Conservation (phyloP, 306 rosid genomes). For the Acacia crassicarpa region DNA sequence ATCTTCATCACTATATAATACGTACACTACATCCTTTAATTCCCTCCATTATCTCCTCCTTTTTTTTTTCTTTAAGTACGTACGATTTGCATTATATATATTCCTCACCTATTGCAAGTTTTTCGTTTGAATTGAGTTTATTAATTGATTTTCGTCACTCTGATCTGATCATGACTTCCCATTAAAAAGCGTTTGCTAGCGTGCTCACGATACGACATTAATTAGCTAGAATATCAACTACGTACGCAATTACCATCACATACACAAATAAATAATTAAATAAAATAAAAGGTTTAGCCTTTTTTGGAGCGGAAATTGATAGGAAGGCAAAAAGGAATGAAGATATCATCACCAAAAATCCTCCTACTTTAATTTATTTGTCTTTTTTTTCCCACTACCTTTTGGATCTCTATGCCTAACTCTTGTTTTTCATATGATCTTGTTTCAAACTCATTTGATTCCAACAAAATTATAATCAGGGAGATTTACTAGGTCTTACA, state of each 20-base stretch:
- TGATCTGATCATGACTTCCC: not conserved
- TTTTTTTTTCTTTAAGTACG: conserved; percentile 16
- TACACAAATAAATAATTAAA: not conserved
- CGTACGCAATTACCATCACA: not conserved
- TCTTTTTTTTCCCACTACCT: not conserved
- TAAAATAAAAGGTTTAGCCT: not conserved
- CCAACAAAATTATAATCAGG: not conserved
- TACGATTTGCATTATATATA: not conserved
- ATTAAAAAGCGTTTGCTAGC: conserved; percentile 2
- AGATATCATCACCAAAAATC: conserved; percentile 21
- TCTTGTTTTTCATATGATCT: conserved; percentile 14
- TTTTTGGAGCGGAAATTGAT: conserved; percentile 16
- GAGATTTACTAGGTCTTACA: not conserved
- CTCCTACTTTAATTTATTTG: not conserved
- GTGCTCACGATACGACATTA: not conserved
- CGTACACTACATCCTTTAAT: conserved; percentile 24
- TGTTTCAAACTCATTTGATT: not conserved
- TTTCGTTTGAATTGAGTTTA: not conserved
- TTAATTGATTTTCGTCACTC: not conserved
- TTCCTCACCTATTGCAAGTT: not conserved
- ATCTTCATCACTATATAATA: conserved; percentile 27
- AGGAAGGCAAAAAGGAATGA: not conserved
- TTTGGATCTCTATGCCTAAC: not conserved
- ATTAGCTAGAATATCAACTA: not conserved
- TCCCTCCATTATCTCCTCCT: conserved; percentile 25